These are phyloP conservation scores for Bolboschoenus planiculmis DNA, from an alignment of 176 grass and related monocot species.

Conservation along the genomic window DNA sequence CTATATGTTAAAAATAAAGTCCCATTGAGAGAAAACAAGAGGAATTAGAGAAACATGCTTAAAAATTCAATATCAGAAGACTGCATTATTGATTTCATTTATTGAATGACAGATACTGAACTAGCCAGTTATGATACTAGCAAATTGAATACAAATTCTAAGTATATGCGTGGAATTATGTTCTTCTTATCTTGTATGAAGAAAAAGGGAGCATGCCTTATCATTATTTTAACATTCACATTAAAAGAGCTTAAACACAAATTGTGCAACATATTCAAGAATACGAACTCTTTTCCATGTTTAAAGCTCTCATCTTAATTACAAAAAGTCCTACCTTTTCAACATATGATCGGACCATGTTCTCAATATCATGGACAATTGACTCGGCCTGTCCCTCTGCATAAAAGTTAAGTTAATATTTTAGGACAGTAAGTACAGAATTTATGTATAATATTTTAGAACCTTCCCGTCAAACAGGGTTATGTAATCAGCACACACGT, in stretches of 20 bases:
- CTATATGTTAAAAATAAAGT: conserved; percentile 24
- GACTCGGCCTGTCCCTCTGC: conserved; percentile 90
- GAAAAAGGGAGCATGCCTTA: not conserved
- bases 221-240: not conserved
- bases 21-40: not conserved
- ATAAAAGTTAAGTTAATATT: conserved; percentile 23
- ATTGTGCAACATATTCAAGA: not conserved
- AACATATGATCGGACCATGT: conserved; percentile 96
- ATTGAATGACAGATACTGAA: not conserved
- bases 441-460: not conserved
- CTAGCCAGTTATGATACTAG: not conserved
- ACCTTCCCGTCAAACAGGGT: conserved; percentile 16
- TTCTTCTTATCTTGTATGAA: not conserved
- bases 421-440: not conserved
- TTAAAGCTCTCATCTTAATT: not conserved
- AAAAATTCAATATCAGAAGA: conserved; percentile 31
- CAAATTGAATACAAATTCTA: not conserved
- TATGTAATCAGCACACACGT: conserved; percentile 25
- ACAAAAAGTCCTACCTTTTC: conserved; percentile 61
- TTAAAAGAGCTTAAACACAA: not conserved
- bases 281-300: not conserved
- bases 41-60: not conserved
- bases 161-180: not conserved
- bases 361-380: conserved; percentile 99
- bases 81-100: conserved; percentile 8